Evolutionary conservation across 106 monocot species (phyloP).

Genomic region (Phalaenopsis equestris): DNA sequence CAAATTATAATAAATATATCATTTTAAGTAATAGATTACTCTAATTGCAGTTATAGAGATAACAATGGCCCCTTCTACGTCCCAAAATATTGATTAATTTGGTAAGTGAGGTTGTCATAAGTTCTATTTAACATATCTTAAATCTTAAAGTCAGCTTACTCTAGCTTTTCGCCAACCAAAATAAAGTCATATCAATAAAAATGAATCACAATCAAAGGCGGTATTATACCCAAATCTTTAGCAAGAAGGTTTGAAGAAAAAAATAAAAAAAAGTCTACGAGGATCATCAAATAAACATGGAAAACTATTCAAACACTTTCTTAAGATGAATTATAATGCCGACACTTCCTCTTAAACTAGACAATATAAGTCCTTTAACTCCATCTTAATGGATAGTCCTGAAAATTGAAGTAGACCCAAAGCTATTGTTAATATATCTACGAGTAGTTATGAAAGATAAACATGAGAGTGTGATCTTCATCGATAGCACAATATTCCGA

Average conservation of each 20-base stretch:
- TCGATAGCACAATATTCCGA: too few relatives aligned
- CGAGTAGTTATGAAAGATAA: too few relatives aligned
- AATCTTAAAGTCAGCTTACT: not conserved
- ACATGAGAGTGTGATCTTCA: too few relatives aligned
- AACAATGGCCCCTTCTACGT: not conserved
- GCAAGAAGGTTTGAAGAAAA: not conserved
- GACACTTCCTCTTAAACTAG: too few relatives aligned
- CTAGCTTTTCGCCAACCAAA: not conserved
- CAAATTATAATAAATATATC: not conserved
- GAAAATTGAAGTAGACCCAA: too few relatives aligned
- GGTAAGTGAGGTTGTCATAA: not conserved
- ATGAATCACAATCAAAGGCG: not conserved
- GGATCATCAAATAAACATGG: too few relatives aligned
- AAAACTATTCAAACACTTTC: too few relatives aligned
- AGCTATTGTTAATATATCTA: too few relatives aligned
- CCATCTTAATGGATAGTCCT: too few relatives aligned
- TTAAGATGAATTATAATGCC: too few relatives aligned
- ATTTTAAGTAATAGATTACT: not conserved
- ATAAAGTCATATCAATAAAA: not conserved
- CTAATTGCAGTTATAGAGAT: not conserved
- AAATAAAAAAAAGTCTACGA: too few relatives aligned
- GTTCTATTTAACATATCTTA: not conserved
- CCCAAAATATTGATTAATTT: slow-evolving; percentile 1
- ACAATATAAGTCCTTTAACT: too few relatives aligned
- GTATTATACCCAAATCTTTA: not conserved